Evolutionary conservation across 148 eudicot species (phyloP), one percentile per base, ranked within the genome.

Genomic region (Rhododendron simsii): DNA sequence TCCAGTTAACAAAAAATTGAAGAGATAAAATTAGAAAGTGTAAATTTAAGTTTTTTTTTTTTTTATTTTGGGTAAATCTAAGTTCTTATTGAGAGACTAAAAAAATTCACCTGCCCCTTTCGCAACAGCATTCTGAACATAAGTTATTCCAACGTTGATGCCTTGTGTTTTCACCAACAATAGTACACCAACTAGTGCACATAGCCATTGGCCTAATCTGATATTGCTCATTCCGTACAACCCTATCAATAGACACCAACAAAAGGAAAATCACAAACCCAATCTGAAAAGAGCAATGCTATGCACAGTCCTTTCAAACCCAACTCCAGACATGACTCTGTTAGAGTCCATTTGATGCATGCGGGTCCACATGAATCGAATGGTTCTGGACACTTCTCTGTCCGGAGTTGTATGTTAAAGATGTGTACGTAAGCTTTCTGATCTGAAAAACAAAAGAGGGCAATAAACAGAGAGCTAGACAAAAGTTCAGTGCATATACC

Each of bases 51-150:
- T 30, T 30, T 30, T 30, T 30, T 30, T 30, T 30, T 30, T 30
- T 30, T 30, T 30, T 30, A n/a, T n/a, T n/a, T n/a, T 0, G 30
- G 30, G 48, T 6, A 1, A 8, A 37, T n/a, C 35, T 6, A 75
- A 18, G 35, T 16, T 71, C 13, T 75, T 75, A 18, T 23, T 63
- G 28, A 7, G 51, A 44, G 3, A 61, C 7, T 20, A 57, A 82
- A 13, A 82, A 11, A 39, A 0, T 67, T 89, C 61, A 95, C 98
- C 98, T 87, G 95, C 98, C 86, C 98, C 98, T 87, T 95, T 94
- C 10, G 94, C 94, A 45, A 94, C 96, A 37, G 98, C 98, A 91
- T 83, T 90, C 79, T 92, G 81, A 81, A 95, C 86, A 86, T 89
- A 91, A 48, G 94, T 94, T 69, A 95, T 95, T 45, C 88, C 89